A percentile compares a stretch with the other conserved stretches of the same genome.
Evolutionary conservation across 1,284 basidiomycete genomes (phyloP).

Genomic region (Phlebopus sp.): DNA sequence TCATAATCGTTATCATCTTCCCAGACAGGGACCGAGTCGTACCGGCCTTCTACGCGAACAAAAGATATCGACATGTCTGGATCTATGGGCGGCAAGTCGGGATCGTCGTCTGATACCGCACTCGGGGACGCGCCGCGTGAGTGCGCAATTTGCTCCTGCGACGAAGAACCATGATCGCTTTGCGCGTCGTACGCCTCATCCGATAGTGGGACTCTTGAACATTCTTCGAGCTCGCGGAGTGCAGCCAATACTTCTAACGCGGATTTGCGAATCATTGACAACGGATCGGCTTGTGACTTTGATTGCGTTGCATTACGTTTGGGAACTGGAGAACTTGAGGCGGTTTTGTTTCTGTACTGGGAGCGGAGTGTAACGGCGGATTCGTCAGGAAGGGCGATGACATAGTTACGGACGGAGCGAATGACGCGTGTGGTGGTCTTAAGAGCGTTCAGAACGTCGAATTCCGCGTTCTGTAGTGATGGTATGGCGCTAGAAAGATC

Average conservation of each 20-base stretch:
- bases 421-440: conserved; percentile 76
- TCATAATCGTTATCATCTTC: conserved; percentile 62
- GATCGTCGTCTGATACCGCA: conserved; percentile 39
- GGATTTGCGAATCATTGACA: conserved; percentile 64
- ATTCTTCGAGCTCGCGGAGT: conserved; percentile 70
- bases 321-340: conserved; percentile 35
- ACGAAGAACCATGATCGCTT: conserved; percentile 58
- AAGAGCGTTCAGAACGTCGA: conserved; percentile 65
- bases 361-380: conserved; percentile 51
- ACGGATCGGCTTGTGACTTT: conserved; percentile 50
- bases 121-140: conserved; percentile 49
- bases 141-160: conserved; percentile 34
- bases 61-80: conserved; percentile 64
- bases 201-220: conserved; percentile 57
- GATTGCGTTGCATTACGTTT: conserved; percentile 29
- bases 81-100: conserved; percentile 40
- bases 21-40: conserved; percentile 73
- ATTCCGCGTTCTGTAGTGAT: conserved; percentile 5
- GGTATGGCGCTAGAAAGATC: neutral
- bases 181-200: conserved; percentile 76
- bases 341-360: conserved; percentile 45
- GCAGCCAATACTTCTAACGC: conserved; percentile 76
- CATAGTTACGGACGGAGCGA: conserved; percentile 76
- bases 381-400: conserved; percentile 76
- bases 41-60: conserved; percentile 62